phyloP scores from a whole-genome alignment of 2,329 filamentous ascomycete genomes.

The Hypomyces perniciosus region DNA sequence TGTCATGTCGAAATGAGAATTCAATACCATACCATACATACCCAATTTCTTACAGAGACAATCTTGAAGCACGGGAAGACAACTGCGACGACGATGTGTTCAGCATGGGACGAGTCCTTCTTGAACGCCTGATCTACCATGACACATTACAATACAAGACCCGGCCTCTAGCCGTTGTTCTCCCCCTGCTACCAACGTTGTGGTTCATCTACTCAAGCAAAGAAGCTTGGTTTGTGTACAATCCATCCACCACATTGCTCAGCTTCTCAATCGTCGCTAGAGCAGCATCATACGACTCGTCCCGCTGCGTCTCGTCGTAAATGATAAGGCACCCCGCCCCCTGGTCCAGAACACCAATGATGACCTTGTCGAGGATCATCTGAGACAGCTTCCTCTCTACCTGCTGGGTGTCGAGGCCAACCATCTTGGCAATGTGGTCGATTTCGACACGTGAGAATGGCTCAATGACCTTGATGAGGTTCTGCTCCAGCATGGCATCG shows the following conservation, averaged over 20 bases:
- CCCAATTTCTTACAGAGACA: neutral
- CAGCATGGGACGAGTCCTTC: slow-evolving; percentile 20
- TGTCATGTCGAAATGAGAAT: slow-evolving; percentile 7
- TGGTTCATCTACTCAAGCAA: slow-evolving; percentile 66
- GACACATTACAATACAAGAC: slow-evolving; percentile 25
- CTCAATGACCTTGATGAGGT: slow-evolving; percentile 99
- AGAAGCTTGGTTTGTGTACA: slow-evolving; percentile 97
- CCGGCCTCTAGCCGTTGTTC: slow-evolving; percentile 3
- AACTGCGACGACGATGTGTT: neutral
- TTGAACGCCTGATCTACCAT: slow-evolving; percentile 27
- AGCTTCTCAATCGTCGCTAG: slow-evolving; percentile 94
- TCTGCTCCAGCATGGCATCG: slow-evolving; percentile 98
- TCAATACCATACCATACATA: neutral
- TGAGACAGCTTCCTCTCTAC: slow-evolving; percentile 97
- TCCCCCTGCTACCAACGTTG: neutral
- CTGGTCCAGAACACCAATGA: slow-evolving; percentile 94
- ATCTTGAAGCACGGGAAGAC: neutral
- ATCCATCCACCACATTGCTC: slow-evolving; percentile 91
- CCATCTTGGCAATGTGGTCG: slow-evolving; percentile 94
- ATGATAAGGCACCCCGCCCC: slow-evolving; percentile 97
- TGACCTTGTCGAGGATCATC: slow-evolving; percentile 99
- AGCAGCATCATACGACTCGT: slow-evolving; percentile 90
- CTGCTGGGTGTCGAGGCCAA: slow-evolving; percentile 90
- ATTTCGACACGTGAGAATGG: slow-evolving; percentile 97
- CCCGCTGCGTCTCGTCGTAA: slow-evolving; percentile 89